Percentiles rank a stretch among this genome's conserved stretches.
Conservation (phyloP, 495 filamentous ascomycete genomes). For the Neohortaea acidophila region DNA sequence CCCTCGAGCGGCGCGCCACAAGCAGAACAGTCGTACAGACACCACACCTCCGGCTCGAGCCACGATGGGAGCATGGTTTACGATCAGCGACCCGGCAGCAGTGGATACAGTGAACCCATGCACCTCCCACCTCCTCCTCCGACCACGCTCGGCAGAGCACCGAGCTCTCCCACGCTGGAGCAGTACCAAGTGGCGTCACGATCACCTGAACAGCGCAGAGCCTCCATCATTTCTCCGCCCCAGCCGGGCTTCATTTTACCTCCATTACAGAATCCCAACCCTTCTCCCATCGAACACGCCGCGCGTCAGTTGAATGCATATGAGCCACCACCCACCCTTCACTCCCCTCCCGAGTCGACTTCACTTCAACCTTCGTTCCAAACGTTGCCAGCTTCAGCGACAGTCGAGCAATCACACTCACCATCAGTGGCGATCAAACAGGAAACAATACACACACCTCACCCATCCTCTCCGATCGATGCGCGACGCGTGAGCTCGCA, state of each 20-base stretch:
- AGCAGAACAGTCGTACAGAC: slow-evolving; percentile 3
- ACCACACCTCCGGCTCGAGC: too few relatives aligned
- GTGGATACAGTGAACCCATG: slow-evolving; percentile 18
- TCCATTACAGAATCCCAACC: slow-evolving; percentile 21
- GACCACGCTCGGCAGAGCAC: slow-evolving; percentile 7
- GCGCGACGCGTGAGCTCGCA: slow-evolving; percentile 6
- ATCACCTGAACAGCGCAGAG: slow-evolving; percentile 24
- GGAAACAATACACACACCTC: slow-evolving; percentile 23
- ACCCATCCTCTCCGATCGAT: slow-evolving; percentile 21
- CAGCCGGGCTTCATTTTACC: slow-evolving; percentile 20
- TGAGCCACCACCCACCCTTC: slow-evolving; percentile 1
- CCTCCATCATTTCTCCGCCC: slow-evolving; percentile 16
- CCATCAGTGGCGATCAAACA: slow-evolving; percentile 23
- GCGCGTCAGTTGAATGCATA: background rate
- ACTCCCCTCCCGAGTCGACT: background rate
- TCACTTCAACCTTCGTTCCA: background rate
- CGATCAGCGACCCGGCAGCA: slow-evolving; percentile 11
- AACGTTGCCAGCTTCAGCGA: background rate
- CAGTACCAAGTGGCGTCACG: slow-evolving; percentile 26
- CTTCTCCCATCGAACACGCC: slow-evolving; percentile 7
- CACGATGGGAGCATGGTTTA: too few relatives aligned
- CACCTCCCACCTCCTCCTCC: slow-evolving; percentile 22
- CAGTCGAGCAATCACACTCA: background rate
- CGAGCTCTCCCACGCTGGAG: slow-evolving; percentile 26
- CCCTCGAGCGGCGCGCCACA: slow-evolving; percentile 8